These are phyloP conservation scores for Cryomyces minteri DNA, from an alignment of 495 filamentous ascomycete species.

Conservation along the genomic window DNA sequence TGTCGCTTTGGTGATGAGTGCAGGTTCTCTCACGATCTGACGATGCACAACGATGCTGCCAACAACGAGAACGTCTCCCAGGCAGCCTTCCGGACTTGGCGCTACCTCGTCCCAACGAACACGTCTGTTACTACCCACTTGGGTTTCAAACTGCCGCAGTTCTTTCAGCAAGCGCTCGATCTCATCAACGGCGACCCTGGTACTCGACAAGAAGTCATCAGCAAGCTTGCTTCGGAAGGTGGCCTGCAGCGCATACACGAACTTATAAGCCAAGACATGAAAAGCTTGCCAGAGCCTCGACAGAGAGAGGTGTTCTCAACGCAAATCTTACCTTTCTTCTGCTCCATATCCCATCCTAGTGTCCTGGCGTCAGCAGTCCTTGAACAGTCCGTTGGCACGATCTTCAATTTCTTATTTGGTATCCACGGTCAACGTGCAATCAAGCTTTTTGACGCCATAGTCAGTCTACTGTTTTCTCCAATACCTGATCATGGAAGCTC, in stretches of 20 bases:
- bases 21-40: constrained; percentile 2
- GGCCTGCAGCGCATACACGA: constrained; percentile 7
- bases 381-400: constrained; percentile 33
- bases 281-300: constrained; percentile 9
- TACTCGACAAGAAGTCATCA: constrained; percentile 2
- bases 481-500: too few species aligned
- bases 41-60: background rate
- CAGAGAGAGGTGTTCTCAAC: constrained; percentile 15
- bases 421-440: constrained; percentile 26
- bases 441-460: constrained; percentile 19
- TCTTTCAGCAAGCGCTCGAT: constrained; percentile 1
- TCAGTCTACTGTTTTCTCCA: constrained; percentile 2
- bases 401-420: constrained; percentile 40
- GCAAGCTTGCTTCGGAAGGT: constrained; percentile 1
- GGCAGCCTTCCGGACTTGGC: background rate
- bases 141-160: background rate
- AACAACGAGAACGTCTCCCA: background rate
- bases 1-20: constrained; percentile 1
- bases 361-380: constrained; percentile 34
- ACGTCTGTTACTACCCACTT: background rate
- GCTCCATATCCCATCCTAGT: constrained; percentile 29
- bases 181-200: background rate
- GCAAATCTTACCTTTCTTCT: constrained; percentile 31
- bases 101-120: background rate
- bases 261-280: constrained; percentile 11